Base-by-base conservation (phyloP, 345 rosid species). In the Passiflora organensis region DNA sequence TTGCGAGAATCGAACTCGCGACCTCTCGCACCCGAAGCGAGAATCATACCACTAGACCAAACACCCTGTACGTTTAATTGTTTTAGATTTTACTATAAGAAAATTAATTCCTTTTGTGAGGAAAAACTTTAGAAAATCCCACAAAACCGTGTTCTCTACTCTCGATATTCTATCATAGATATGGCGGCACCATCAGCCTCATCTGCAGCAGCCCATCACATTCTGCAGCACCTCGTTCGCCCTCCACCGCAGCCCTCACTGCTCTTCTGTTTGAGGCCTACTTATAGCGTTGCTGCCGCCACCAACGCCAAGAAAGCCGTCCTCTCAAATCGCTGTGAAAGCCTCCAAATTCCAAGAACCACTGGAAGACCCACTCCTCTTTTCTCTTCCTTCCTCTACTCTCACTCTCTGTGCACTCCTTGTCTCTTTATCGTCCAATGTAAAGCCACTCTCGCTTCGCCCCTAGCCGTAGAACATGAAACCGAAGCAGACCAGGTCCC, bases 1-100 rank as follows among this genome's bases (percentile, higher is more conserved):
- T 82, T 84, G 79, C 81, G 82, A 83, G 91, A 85, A 78, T 82
- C 86, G 93, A 90, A 90, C 94, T 83, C 91, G 75, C 80, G 87
- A 71, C 89, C 94, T 81, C 89, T 82, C 83, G 94, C 91, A 84
- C 87, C 34, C 34, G 34, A 28, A 28, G 34, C 34, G 34, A 28
- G 34, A 28, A 28, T 28, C 34, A 28, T 28, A 28, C 34, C 34
- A 28, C 34, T 28, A 28, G 34, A 28, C 34, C 34, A 28, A 28
- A 28, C 34, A 28, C 34, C 34, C 34, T n/a, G n/a, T n/a, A n/a
- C n/a, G n/a, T n/a, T n/a, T n/a, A n/a, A n/a, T n/a, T n/a, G n/a
- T n/a, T n/a, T n/a, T n/a, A n/a, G n/a, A n/a, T n/a, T n/a, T n/a
- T n/a, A n/a, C n/a, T n/a, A n/a, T n/a, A n/a, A n/a, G n/a, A n/a